Percentiles rank a stretch among this genome's conserved stretches.
Evolutionary conservation across 106 monocot genomes (phyloP).

Genomic region (Xerophyta viscosa): DNA sequence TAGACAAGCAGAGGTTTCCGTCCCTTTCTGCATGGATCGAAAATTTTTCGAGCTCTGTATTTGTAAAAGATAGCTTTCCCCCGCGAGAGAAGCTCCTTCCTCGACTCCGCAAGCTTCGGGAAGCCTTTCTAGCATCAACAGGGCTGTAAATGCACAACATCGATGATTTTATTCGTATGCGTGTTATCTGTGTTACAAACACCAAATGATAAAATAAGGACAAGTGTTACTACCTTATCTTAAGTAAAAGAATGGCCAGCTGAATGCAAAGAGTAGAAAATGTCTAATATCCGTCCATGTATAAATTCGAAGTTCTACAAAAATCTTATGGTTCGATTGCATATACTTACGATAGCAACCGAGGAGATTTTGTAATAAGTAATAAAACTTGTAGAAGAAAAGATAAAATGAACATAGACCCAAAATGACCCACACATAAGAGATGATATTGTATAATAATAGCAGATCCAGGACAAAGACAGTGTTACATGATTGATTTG

Average conservation of each 20-base stretch:
- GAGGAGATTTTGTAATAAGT: no score
- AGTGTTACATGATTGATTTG: no score
- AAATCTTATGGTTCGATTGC: no score
- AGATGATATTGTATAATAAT: no score
- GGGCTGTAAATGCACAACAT: neutral
- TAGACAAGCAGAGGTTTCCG: neutral
- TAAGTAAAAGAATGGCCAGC: no score
- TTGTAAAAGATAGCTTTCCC: neutral
- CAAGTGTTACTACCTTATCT: no score
- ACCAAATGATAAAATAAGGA: neutral
- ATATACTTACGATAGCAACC: no score
- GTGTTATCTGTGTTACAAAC: neutral
- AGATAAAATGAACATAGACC: neutral
- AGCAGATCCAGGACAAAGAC: no score
- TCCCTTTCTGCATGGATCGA: neutral
- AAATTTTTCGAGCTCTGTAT: neutral
- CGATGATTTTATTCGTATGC: neutral
- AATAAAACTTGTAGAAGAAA: no score
- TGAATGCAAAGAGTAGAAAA: no score
- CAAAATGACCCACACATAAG: neutral
- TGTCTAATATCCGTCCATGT: no score
- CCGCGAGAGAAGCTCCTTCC: neutral
- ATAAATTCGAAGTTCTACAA: no score
- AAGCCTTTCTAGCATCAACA: constrained; percentile 4
- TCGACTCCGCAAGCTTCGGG: neutral